phyloP scores from a whole-genome alignment of 2,329 filamentous ascomycete genomes.

The Truncatella angustata region DNA sequence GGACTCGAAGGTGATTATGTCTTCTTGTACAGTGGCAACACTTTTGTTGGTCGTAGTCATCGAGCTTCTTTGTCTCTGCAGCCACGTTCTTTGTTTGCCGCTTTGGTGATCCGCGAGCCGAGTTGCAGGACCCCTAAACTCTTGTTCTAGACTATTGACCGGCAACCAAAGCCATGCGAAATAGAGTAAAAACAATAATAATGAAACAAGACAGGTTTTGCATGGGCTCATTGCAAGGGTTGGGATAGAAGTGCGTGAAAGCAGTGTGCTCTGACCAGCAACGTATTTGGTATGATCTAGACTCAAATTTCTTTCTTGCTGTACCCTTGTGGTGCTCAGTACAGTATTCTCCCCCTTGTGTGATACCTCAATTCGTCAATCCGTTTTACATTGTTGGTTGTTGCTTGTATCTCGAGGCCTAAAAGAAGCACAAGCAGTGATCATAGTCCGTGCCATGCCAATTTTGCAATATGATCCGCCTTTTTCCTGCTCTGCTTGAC shows the following conservation, averaged over 20 bases:
- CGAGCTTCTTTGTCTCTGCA: background rate
- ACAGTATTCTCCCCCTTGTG: no score
- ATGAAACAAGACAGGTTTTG: background rate
- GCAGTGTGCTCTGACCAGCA: slow-evolving; percentile 5
- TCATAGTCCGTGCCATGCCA: slow-evolving; percentile 67
- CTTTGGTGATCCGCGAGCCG: background rate
- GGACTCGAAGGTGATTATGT: slow-evolving; percentile 3
- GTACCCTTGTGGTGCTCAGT: no score
- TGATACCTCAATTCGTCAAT: no score
- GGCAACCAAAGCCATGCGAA: background rate
- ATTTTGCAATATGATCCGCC: slow-evolving; percentile 85
- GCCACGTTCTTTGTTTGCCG: background rate
- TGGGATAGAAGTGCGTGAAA: background rate
- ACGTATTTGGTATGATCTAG: slow-evolving; percentile 8
- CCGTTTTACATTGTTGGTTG: no score
- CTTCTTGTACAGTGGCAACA: background rate
- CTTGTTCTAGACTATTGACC: slow-evolving; percentile 7
- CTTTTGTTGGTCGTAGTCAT: background rate
- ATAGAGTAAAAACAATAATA: no score
- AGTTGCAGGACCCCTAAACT: background rate
- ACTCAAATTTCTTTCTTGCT: background rate
- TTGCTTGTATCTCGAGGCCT: slow-evolving; percentile 11
- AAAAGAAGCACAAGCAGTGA: slow-evolving; percentile 3
- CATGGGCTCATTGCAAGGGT: background rate
- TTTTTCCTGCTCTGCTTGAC: slow-evolving; percentile 89